Base-by-base conservation (phyloP, 257 asterid species). In the Solanum boliviense region DNA sequence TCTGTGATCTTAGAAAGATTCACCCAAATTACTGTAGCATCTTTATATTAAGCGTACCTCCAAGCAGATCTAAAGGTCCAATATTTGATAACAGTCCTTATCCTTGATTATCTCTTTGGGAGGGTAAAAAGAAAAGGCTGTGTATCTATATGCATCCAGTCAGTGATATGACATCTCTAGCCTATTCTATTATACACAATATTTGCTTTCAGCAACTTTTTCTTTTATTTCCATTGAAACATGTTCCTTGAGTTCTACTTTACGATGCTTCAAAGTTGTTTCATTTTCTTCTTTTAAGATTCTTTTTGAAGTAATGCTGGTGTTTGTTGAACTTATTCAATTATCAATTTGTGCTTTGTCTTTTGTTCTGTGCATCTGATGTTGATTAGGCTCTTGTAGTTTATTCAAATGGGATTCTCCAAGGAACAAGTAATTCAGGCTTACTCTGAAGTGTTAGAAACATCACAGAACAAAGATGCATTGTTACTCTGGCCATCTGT, bases 401-500 rank as follows among this genome's bases (percentile, higher is more conserved):
- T 91, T 90, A 84, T 91, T 36, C 38, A 90, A 85, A 92, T 96
- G 98, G 98, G 98, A 67, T 96, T 89, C 88, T 89, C 94, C 82
- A 90, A 88, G 89, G 94, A 95, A 82, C 92, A 91, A 91, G 91
- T 90, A 89, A 68, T 58, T 70, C 87, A 52, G 90, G 96, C 93
- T 87, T 93, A 87, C 89, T 84, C 79, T 86, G 93, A 95, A 90
- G 94, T 90, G 87, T 89, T 83, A 74, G 91, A 90, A 92, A 88
- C 91, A 90, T 93, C 95, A 34, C 88, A 76, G 76, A 87, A 84
- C 88, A 95, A 90, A 90, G 98, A 94, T 31, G 78, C 89, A 62
- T 89, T 94, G 79, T 90, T 94, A 86, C 91, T 94, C 76, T 92
- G 95, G 97, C 97, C 93, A 67, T 87, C 94, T 72, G 94, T 92